Evolutionary conservation across 768 basidiomycete genomes (phyloP).

Genomic region (Pleurotus salmoneostramineus): DNA sequence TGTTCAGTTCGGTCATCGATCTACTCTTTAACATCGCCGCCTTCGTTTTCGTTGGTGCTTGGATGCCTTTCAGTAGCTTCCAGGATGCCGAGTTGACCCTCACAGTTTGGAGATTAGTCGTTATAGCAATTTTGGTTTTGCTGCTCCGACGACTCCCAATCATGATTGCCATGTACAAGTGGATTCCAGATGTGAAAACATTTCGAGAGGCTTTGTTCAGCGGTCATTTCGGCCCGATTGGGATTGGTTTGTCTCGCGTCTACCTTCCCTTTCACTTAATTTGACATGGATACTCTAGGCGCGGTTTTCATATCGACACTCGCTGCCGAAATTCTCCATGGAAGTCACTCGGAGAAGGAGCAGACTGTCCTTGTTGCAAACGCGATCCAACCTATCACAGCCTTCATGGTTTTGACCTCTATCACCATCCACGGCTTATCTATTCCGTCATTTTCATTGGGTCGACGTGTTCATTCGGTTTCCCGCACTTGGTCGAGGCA

Average conservation of each 20-base stretch:
- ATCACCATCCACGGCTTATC: slow-evolving; percentile 87
- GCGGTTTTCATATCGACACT: slow-evolving; percentile 93
- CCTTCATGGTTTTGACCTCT: slow-evolving; percentile 91
- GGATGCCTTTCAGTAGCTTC: slow-evolving; percentile 92
- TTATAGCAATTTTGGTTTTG: slow-evolving; percentile 80
- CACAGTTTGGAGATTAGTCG: slow-evolving; percentile 79
- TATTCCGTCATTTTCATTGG: slow-evolving; percentile 92
- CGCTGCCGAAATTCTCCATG: slow-evolving; percentile 60
- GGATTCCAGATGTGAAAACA: slow-evolving; percentile 96
- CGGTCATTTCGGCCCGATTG: slow-evolving; percentile 93
- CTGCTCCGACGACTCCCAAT: slow-evolving; percentile 79
- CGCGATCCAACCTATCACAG: slow-evolving; percentile 88
- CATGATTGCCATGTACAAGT: slow-evolving; percentile 81
- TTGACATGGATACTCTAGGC: slow-evolving; percentile 34
- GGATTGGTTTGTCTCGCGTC: slow-evolving; percentile 47
- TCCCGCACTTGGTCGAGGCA: slow-evolving; percentile 89
- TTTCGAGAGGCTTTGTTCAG: slow-evolving; percentile 91
- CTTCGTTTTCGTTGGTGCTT: slow-evolving; percentile 95
- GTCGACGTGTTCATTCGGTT: slow-evolving; percentile 85
- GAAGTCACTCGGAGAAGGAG: slow-evolving; percentile 17
- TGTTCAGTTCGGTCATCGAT: slow-evolving; percentile 96
- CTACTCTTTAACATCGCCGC: slow-evolving; percentile 93
- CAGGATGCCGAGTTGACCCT: slow-evolving; percentile 61
- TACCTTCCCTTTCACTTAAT: not conserved
- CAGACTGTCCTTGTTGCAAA: slow-evolving; percentile 66